Conservation (phyloP, 2,329 filamentous ascomycete species). For the Colletotrichum karsti region DNA sequence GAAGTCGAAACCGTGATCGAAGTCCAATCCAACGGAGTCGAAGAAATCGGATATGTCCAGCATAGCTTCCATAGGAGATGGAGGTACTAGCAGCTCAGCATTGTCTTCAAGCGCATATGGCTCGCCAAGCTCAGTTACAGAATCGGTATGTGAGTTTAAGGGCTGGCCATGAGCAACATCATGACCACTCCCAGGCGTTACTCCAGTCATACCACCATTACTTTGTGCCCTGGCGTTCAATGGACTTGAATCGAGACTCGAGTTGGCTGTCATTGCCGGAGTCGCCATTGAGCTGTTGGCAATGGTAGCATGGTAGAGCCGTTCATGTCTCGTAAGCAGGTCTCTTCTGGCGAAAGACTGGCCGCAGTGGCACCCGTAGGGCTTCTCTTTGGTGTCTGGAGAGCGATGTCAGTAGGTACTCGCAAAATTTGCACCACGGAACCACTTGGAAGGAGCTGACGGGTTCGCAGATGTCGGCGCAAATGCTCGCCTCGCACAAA, state of each 20-base stretch:
- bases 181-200: no score
- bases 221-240: no score
- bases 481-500: conserved; percentile 2
- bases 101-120: not conserved
- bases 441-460: not conserved
- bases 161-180: no score
- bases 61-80: conserved; percentile 1
- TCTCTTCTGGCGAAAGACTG: not conserved
- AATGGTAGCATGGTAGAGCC: not conserved
- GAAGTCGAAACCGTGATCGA: not conserved
- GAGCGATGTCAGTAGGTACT: no score
- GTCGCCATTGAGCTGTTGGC: not conserved
- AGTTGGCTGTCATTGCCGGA: not conserved
- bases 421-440: no score
- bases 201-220: no score
- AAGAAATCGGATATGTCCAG: conserved; percentile 6
- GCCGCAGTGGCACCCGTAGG: conserved; percentile 5
- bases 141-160: no score
- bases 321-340: conserved; percentile 10
- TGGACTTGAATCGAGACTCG: not conserved
- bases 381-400: conserved; percentile 16
- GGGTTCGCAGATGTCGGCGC: not conserved
- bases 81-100: not conserved
- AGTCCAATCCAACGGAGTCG: not conserved
- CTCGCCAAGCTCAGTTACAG: not conserved